These are phyloP conservation scores for Salvia rosmarinus DNA, from an alignment of 257 asterid species.

Conservation along the genomic window DNA sequence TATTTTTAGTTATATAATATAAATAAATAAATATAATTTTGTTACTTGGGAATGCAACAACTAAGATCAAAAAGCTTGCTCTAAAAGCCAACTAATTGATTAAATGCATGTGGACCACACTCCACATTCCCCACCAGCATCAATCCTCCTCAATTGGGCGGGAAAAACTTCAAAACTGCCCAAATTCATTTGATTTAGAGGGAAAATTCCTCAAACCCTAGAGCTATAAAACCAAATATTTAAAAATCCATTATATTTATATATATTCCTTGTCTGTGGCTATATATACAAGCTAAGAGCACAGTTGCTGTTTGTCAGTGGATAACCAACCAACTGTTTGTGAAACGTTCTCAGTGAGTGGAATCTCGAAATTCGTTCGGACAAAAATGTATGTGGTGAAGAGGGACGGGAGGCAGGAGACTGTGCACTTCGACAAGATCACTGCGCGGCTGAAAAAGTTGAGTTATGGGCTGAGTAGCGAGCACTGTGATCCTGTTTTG, in stretches of 20 bases:
- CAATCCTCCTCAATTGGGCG: conserved; percentile 47
- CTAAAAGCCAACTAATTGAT: too few species aligned
- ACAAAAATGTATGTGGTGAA: conserved; percentile 82
- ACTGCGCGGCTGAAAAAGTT: conserved; percentile 89
- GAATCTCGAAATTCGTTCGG: background rate
- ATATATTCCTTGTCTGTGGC: background rate
- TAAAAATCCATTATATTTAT: background rate
- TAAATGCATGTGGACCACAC: too few species aligned
- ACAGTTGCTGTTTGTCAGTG: conserved; percentile 14
- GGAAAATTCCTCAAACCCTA: conserved; percentile 46
- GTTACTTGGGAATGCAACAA: too few species aligned
- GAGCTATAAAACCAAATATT: background rate
- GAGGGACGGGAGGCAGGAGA: conserved; percentile 93
- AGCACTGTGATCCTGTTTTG: conserved; percentile 89
- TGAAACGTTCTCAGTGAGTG: conserved; percentile 41
- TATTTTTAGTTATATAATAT: too few species aligned
- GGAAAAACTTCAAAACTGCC: conserved; percentile 55
- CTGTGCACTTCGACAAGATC: conserved; percentile 93
- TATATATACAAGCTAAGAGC: background rate
- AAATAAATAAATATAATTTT: too few species aligned
- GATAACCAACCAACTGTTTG: conserved; percentile 43
- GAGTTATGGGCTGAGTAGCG: conserved; percentile 87
- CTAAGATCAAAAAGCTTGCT: too few species aligned
- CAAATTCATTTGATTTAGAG: conserved; percentile 35
- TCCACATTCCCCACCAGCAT: too few species aligned